Conservation (phyloP, 2,329 filamentous ascomycete species). For the Epichloe amarillans region DNA sequence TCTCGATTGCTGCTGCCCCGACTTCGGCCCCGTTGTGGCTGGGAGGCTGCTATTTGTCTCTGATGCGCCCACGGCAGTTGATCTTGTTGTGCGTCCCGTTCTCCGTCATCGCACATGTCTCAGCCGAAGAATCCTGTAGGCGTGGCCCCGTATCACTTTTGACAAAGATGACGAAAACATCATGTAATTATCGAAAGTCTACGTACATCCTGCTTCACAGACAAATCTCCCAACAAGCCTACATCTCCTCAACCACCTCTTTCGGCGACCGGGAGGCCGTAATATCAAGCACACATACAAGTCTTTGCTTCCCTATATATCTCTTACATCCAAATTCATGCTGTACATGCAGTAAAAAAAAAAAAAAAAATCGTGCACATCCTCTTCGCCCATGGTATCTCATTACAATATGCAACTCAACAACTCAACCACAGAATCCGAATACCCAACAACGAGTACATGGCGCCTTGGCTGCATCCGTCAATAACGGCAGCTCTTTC, state of each 20-base stretch:
- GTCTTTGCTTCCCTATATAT: not conserved
- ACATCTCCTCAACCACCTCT: too few species aligned
- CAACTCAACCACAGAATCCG: not conserved
- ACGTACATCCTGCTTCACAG: too few species aligned
- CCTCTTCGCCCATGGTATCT: not conserved
- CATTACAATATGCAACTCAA: not conserved
- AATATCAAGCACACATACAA: too few species aligned
- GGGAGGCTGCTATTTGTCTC: not conserved
- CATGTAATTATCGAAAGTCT: too few species aligned
- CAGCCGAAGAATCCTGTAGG: too few species aligned
- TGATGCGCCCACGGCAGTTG: not conserved
- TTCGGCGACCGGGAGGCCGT: too few species aligned
- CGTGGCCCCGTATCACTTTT: too few species aligned
- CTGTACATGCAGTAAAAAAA: not conserved
- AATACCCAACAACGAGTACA: not conserved
- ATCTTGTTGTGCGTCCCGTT: too few species aligned
- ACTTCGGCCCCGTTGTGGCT: constrained; percentile 1
- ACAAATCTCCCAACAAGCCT: too few species aligned
- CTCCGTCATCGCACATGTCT: too few species aligned
- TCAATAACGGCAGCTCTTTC: not conserved
- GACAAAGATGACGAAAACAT: too few species aligned
- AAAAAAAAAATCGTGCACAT: not conserved
- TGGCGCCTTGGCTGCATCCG: not conserved
- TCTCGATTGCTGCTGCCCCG: not conserved
- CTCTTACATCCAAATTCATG: not conserved